Percentiles rank a stretch among this genome's conserved stretches.
Conservation (phyloP, 2,329 filamentous ascomycete species). For the Erysiphe neolycopersici region DNA sequence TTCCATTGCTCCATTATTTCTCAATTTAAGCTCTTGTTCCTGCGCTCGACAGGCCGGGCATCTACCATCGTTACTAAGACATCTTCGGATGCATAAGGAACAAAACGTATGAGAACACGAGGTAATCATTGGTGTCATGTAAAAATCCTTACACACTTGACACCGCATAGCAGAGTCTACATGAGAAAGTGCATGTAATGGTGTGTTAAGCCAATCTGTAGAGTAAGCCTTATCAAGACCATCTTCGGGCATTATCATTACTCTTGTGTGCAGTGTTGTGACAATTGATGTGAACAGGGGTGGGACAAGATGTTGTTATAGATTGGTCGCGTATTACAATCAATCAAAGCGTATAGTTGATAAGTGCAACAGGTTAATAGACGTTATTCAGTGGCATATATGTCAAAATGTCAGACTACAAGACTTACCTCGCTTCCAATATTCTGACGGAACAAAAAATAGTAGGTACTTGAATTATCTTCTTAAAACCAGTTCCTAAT, state of each 20-base stretch:
- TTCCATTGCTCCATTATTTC: conserved; percentile 62
- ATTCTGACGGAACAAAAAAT: conserved; percentile 14
- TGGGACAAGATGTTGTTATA: too few species aligned
- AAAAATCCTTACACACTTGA: conserved; percentile 97
- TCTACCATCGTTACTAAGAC: conserved; percentile 55
- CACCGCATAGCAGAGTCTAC: conserved; percentile 76
- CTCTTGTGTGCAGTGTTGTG: too few species aligned
- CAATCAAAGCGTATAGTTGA: too few species aligned
- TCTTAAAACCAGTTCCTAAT: conserved; percentile 1
- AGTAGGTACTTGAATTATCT: conserved; percentile 4
- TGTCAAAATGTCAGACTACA: conserved; percentile 12
- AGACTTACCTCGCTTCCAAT: conserved; percentile 12
- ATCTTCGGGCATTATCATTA: conserved; percentile 2
- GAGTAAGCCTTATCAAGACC: conserved; percentile 34
- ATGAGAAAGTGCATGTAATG: conserved; percentile 33
- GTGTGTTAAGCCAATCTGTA: conserved; percentile 61
- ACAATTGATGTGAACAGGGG: too few species aligned
- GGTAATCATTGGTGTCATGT: conserved; percentile 79
- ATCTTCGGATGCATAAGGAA: conserved; percentile 77
- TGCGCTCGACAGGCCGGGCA: conserved; percentile 59
- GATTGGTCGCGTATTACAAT: too few species aligned
- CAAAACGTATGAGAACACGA: conserved; percentile 92
- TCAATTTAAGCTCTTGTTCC: conserved; percentile 63
- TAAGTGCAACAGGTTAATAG: too few species aligned
- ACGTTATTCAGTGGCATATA: too few species aligned